phyloP scores from a whole-genome alignment of 139 green algal species.

The Chlorella vulgaris region DNA sequence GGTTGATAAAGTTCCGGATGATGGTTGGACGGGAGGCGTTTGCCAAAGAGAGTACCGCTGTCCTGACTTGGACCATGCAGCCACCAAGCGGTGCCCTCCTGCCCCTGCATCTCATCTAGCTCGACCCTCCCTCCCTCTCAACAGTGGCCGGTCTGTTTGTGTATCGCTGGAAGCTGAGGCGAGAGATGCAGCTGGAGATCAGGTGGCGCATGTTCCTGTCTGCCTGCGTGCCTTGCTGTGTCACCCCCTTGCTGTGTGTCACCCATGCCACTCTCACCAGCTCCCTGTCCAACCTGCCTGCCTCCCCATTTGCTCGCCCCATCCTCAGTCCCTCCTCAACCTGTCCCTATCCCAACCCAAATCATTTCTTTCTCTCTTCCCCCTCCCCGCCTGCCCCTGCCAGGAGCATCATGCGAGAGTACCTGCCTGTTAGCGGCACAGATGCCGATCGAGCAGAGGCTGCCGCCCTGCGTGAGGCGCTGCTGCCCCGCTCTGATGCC shows the following conservation, averaged over 20 bases:
- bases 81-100: too few species aligned
- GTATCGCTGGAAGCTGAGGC: slow-evolving; percentile 33
- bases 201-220: slow-evolving; percentile 38
- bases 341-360: neutral
- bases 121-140: too few species aligned
- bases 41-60: too few species aligned
- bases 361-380: neutral
- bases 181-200: slow-evolving; percentile 45
- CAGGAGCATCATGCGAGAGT: neutral
- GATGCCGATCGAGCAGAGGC: slow-evolving; percentile 3
- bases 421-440: neutral
- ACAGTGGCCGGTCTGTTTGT: slow-evolving; percentile 32
- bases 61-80: too few species aligned
- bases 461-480: neutral
- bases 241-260: neutral
- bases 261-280: too few species aligned
- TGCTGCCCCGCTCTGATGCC: neutral
- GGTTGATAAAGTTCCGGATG: neutral
- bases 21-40: neutral
- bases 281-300: too few species aligned
- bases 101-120: neutral
- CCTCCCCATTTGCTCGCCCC: too few species aligned
- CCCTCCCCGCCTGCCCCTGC: too few species aligned
- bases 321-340: too few species aligned
- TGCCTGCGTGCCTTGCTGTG: neutral